Conservation (phyloP, 2,329 filamentous ascomycete species). For the Cephalotrichum gorgonifer region DNA sequence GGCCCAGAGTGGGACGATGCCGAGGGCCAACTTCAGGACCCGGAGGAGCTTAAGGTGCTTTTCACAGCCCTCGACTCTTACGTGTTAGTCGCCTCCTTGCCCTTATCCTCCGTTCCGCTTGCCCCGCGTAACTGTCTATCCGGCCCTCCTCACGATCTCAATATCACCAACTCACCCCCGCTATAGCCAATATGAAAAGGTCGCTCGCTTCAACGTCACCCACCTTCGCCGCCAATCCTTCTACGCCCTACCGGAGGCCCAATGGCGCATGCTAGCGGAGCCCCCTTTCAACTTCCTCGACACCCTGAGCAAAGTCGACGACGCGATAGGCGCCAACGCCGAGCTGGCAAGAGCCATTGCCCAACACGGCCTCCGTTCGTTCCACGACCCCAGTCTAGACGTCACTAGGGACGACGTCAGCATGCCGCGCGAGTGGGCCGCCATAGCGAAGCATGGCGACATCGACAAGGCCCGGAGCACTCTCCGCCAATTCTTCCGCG, state of each 20-base stretch:
- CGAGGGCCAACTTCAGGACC: slow-evolving; percentile 35
- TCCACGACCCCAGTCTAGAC: slow-evolving; percentile 37
- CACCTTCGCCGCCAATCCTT: slow-evolving; percentile 86
- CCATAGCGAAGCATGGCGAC: slow-evolving; percentile 60
- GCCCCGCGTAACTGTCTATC: too few species aligned
- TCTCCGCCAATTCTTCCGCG: slow-evolving; percentile 84
- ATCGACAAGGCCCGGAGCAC: slow-evolving; percentile 89
- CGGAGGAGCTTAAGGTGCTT: slow-evolving; percentile 71
- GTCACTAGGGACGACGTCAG: slow-evolving; percentile 27
- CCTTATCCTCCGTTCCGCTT: background rate
- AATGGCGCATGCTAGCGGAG: slow-evolving; percentile 73
- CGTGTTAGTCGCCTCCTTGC: slow-evolving; percentile 47
- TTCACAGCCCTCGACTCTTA: slow-evolving; percentile 83
- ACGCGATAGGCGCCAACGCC: slow-evolving; percentile 82
- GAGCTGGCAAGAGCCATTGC: slow-evolving; percentile 73
- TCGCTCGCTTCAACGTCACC: slow-evolving; percentile 81
- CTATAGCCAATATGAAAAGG: slow-evolving; percentile 68
- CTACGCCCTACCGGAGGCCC: slow-evolving; percentile 74
- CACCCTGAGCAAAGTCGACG: slow-evolving; percentile 68
- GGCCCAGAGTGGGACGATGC: slow-evolving; percentile 6
- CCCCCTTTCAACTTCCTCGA: slow-evolving; percentile 77
- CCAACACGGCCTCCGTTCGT: slow-evolving; percentile 55
- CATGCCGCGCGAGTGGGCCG: slow-evolving; percentile 56
- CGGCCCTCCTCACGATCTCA: too few species aligned
- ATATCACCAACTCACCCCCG: background rate